Percentiles rank a stretch among this genome's conserved stretches.
phyloP scores from a whole-genome alignment of 192 early-diverging fungal species.

The Coemansia sp. region DNA sequence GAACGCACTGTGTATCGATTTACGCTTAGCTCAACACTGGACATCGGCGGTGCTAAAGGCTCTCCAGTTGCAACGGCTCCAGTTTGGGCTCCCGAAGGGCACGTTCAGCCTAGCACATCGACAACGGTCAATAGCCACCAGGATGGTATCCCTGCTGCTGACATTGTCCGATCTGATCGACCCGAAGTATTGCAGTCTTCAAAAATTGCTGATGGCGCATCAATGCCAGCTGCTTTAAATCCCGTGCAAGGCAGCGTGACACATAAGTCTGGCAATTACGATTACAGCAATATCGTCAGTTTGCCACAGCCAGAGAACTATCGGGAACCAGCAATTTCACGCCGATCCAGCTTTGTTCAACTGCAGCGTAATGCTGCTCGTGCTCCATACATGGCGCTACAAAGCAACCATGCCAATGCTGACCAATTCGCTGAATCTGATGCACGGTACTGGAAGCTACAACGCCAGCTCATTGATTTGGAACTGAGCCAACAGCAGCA shows the following conservation, averaged over 20 bases:
- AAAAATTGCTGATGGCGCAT: too few species aligned
- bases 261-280: not conserved
- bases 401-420: slow-evolving; percentile 1
- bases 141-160: not conserved
- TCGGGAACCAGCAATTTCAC: slow-evolving; percentile 43
- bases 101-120: not conserved
- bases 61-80: slow-evolving; percentile 8
- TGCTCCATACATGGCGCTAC: slow-evolving; percentile 13
- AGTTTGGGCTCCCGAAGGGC: not conserved
- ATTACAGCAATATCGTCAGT: slow-evolving; percentile 13
- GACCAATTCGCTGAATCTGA: slow-evolving; percentile 53
- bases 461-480: slow-evolving; percentile 51
- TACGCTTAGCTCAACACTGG: slow-evolving; percentile 51
- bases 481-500: slow-evolving; percentile 41
- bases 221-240: too few species aligned
- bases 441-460: slow-evolving; percentile 51
- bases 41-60: slow-evolving; percentile 33
- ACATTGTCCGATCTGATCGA: too few species aligned
- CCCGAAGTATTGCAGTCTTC: too few species aligned
- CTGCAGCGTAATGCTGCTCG: slow-evolving; percentile 28
- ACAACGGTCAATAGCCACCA: not conserved
- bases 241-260: not conserved
- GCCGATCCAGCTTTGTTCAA: slow-evolving; percentile 47
- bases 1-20: slow-evolving; percentile 53
- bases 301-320: slow-evolving; percentile 47